Evolutionary conservation across 352 stramenopile species (phyloP), one percentile per base, ranked within the genome.

Genomic region (Phytophthora fragariaefolia): DNA sequence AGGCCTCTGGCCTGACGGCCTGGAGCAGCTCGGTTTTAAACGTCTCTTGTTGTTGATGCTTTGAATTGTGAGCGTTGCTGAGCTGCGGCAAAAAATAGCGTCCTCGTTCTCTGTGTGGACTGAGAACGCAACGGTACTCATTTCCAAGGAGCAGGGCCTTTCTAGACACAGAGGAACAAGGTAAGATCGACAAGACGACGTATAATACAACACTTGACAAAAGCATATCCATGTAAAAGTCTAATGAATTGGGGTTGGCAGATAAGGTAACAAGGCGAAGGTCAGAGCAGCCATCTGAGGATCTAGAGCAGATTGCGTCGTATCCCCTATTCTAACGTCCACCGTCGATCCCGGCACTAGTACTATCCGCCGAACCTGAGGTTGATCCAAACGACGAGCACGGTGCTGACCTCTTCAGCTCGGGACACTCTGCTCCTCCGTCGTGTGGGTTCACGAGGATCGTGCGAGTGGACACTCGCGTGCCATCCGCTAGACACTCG

Each of bases 381-480:
- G 36, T 26, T 3, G 62, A 71, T 6, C 40, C 63, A 18, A 47
- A 56, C 20, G 47, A 59, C 23, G 61, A 58, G 22, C 61, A 69
- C 3, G 53, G 18, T 15, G 42, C 24, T 52, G 55, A 52, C 13
- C 46, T 58, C 42, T 56, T 43, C 7, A 88, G 67, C 17, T 66
- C 55, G 0, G 78, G 82, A 18, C 82, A 91, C 17, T 60, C 63
- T 0, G 61, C 57, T 6, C 82, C 82, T 36, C 74, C 72, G 18
- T 84, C 80, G 17, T 69, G 54, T 3, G 76, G 52, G 9, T 68
- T 63, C 2, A 78, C 69, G 12, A 74, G 71, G 8, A 88, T 49
- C 1, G 63, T 74, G 6, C 82, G 78, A 2, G 52, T 84, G 6
- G 76, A 74, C 17, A 66, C 53, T 0, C 75, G 71, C 4, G 65